Percentiles rank a stretch among this genome's conserved stretches.
phyloP scores from a whole-genome alignment of 345 rosid species.

The Dipteronia sinensis region DNA sequence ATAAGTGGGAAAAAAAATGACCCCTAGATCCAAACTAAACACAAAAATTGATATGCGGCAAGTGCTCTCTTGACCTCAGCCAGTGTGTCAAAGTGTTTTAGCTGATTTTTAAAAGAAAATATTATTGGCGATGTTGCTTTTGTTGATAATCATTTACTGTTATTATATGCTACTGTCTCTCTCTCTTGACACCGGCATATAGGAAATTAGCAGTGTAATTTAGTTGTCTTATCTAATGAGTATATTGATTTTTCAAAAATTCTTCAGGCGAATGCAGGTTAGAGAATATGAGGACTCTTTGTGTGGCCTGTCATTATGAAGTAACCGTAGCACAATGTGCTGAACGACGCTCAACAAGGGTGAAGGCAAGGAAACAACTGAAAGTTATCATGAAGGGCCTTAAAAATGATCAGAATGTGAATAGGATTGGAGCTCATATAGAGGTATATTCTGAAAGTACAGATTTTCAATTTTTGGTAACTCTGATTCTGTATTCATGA shows the following conservation, averaged over 20 bases:
- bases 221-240: background rate
- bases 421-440: constrained; percentile 22
- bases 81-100: no score
- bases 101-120: no score
- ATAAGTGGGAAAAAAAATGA: no score
- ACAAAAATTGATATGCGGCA: no score
- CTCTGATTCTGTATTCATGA: background rate
- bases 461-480: background rate
- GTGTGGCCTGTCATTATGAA: constrained; percentile 84
- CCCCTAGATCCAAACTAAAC: no score
- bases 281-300: constrained; percentile 93
- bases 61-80: no score
- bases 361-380: constrained; percentile 65
- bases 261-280: constrained; percentile 79
- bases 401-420: constrained; percentile 30
- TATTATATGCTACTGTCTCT: no score
- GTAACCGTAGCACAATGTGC: constrained; percentile 73
- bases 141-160: background rate
- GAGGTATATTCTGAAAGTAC: constrained; percentile 33
- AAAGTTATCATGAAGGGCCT: constrained; percentile 47
- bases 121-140: background rate
- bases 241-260: constrained; percentile 13
- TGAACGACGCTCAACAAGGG: constrained; percentile 57
- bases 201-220: background rate
- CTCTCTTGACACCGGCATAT: no score